phyloP scores from a whole-genome alignment of 148 eudicot species.

The Rhododendron vialii region DNA sequence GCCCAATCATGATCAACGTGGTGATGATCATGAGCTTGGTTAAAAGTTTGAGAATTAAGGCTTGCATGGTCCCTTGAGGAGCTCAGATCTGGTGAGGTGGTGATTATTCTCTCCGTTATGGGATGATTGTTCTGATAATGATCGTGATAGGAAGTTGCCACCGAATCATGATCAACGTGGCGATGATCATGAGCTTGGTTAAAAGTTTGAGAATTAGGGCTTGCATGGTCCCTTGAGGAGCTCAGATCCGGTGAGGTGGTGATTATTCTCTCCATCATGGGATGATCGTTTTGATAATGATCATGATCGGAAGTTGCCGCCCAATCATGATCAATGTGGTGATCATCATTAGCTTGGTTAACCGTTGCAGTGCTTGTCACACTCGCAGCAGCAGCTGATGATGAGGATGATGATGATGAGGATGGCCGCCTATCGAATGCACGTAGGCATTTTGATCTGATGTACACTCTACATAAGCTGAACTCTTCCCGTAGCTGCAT shows the following conservation, averaged over 20 bases:
- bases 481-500: conserved; percentile 27
- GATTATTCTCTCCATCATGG: not conserved
- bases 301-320: not conserved
- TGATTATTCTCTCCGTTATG: not conserved
- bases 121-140: not conserved
- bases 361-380: not conserved
- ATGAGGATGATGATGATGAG: not conserved
- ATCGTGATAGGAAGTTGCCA: not conserved
- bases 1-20: not conserved
- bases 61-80: conserved; percentile 9
- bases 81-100: conserved; percentile 6
- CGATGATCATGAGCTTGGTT: not conserved
- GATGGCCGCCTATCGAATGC: conserved; percentile 41
- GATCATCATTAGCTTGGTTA: not conserved
- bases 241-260: conserved; percentile 6
- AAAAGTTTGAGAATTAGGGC: not conserved
- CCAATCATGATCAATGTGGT: not conserved
- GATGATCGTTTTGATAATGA: not conserved
- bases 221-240: conserved; percentile 13
- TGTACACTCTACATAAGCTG: conserved; percentile 42
- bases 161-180: not conserved
- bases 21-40: not conserved
- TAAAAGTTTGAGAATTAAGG: not conserved
- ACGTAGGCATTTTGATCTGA: conserved; percentile 26
- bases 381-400: not conserved